Evolutionary conservation across 2,329 filamentous ascomycete species (phyloP), one percentile per base, ranked within the genome.

Genomic region (Cytospora chrysosperma): DNA sequence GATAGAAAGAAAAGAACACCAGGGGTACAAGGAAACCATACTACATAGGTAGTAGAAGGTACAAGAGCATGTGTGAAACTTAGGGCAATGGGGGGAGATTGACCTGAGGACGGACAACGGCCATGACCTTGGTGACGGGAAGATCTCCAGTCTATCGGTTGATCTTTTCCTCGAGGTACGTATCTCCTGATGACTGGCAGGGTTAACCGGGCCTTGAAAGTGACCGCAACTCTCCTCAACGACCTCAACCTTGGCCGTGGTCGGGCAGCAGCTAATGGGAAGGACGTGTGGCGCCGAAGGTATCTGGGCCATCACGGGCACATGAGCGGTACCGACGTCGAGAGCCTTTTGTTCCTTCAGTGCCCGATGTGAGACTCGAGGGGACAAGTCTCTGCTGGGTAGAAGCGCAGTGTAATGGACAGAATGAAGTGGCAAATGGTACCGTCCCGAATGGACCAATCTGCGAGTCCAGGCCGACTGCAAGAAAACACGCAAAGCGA

Each of bases 371-470:
- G 26, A 17, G 47, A 49, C 28, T 50, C 53, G 56, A 59, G 57
- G 64, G 65, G 57, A 58, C 57, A 67, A 61, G 59, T 61, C 68
- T 64, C 62, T 68, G 62, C 61, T 69, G 62, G 66, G 69, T 73
- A 73, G 71, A 71, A 71, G 70, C 68, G 68, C 70, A 68, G 67
- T 71, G 70, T 70, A 71, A 75, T 78, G 75, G 75, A 75, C 76
- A 75, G 72, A 73, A 73, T 75, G 74, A 75, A 74, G 78, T 79
- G 78, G 78, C 78, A 74, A 79, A 77, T 77, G 74, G 74, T 72
- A 75, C 75, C 75, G 74, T 71, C 69, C 70, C 68, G 72, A 72
- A 32, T 24, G 49, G 72, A 72, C 75, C 75, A 78, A 77, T 78
- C 71, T 75, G 71, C 72, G 61, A 55, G 50, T 40, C 40, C 28